Conservation (phyloP, 768 basidiomycete genomes). For the Rhodotorula diobovata region DNA sequence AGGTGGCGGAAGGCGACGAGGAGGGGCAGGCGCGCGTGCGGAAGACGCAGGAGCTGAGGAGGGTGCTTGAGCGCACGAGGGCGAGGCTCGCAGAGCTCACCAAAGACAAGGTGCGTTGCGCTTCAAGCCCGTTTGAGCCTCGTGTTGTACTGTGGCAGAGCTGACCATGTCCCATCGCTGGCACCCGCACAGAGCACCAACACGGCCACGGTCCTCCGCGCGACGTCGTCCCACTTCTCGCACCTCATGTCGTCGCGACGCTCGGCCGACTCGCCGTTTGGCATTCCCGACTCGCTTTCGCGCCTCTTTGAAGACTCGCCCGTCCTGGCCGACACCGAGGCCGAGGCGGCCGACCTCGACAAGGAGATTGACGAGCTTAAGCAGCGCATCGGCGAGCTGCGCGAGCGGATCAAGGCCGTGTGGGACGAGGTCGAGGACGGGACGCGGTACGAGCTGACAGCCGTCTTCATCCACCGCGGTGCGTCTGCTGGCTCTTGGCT, state of each 20-base stretch:
- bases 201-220: neutral
- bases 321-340: neutral
- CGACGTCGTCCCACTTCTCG: neutral
- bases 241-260: neutral
- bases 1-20: constrained; percentile 51
- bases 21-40: constrained; percentile 66
- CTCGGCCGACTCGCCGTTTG: neutral
- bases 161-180: no score
- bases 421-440: constrained; percentile 65
- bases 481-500: constrained; percentile 50
- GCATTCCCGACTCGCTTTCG: neutral
- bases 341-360: constrained; percentile 57
- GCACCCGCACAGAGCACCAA: neutral
- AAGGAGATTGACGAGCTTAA: constrained; percentile 56
- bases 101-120: constrained; percentile 14
- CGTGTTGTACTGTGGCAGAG: neutral
- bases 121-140: neutral
- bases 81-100: constrained; percentile 51
- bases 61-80: constrained; percentile 60
- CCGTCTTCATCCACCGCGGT: constrained; percentile 89
- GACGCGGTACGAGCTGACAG: constrained; percentile 73
- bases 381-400: constrained; percentile 43
- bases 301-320: neutral
- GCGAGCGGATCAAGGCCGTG: constrained; percentile 64
- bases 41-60: constrained; percentile 65